Conservation (phyloP, 805 yeast genomes). For the Danielia oregonensis region DNA sequence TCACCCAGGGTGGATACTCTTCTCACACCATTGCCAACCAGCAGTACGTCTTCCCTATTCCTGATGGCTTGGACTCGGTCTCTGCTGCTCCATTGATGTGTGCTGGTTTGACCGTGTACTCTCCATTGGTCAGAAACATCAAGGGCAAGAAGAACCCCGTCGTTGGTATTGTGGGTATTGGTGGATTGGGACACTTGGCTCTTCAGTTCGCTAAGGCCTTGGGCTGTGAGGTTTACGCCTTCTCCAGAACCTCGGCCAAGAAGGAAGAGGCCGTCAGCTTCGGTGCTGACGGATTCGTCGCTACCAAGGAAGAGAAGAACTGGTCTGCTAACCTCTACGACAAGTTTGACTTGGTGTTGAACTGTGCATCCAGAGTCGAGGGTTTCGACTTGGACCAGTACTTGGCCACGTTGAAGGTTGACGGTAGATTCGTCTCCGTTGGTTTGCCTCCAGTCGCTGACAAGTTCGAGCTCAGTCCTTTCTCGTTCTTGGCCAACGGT, state of each 20-base stretch:
- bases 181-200: constrained; percentile 58
- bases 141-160: constrained; percentile 17
- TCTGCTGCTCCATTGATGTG: constrained; percentile 71
- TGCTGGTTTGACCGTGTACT: constrained; percentile 71
- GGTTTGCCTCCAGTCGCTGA: constrained; percentile 57
- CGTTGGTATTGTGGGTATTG: constrained; percentile 59
- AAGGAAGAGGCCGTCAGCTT: constrained; percentile 44
- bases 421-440: constrained; percentile 57
- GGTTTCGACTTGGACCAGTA: constrained; percentile 48
- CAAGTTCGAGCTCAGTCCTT: constrained; percentile 44
- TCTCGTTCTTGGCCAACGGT: constrained; percentile 48
- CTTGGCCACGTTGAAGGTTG: constrained; percentile 49
- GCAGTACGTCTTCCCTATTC: constrained; percentile 60
- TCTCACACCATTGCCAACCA: constrained; percentile 62
- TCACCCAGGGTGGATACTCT: constrained; percentile 70
- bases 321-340: constrained; percentile 35
- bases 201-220: constrained; percentile 54
- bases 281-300: constrained; percentile 53
- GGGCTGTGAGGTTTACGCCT: constrained; percentile 57
- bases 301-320: constrained; percentile 47
- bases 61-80: constrained; percentile 47
- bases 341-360: constrained; percentile 49
- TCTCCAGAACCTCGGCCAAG: constrained; percentile 49
- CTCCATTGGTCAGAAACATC: constrained; percentile 56
- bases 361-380: constrained; percentile 50